These are phyloP conservation scores for Cicer yamashitae DNA, from an alignment of 306 rosid species.

Conservation along the genomic window DNA sequence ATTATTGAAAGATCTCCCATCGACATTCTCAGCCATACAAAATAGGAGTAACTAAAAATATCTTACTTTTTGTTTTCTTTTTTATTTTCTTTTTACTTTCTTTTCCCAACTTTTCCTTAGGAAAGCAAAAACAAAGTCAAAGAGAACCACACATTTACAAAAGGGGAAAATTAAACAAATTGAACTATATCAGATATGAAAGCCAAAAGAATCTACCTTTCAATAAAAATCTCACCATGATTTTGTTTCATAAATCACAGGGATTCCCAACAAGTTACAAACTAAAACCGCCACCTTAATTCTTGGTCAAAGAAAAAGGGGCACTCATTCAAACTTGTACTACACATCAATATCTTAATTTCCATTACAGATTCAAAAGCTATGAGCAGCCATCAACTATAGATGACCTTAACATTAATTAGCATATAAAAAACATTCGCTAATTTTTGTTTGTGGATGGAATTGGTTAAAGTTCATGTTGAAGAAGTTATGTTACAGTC, in stretches of 20 bases:
- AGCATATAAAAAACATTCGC: conserved; percentile 57
- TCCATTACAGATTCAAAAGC: background rate
- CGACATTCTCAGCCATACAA: background rate
- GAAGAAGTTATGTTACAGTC: conserved; percentile 62
- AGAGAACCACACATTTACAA: background rate
- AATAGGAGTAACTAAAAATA: background rate
- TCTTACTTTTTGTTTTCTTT: background rate
- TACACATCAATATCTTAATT: background rate
- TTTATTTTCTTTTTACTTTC: background rate
- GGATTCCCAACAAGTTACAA: conserved; percentile 12
- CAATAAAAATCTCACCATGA: conserved; percentile 20
- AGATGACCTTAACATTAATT: conserved; percentile 37
- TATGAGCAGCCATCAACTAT: background rate
- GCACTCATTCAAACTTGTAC: background rate
- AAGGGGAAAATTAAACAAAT: background rate
- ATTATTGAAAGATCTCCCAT: background rate
- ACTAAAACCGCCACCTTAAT: conserved; percentile 24
- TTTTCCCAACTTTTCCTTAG: background rate
- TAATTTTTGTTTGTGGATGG: conserved; percentile 21
- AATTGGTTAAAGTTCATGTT: background rate
- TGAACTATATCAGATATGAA: background rate
- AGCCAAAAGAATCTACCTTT: background rate
- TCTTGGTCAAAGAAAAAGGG: conserved; percentile 13
- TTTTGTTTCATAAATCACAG: background rate
- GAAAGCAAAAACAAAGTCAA: background rate